Conservation (phyloP, 2,329 filamentous ascomycete genomes). For the Stromatinia cepivora region DNA sequence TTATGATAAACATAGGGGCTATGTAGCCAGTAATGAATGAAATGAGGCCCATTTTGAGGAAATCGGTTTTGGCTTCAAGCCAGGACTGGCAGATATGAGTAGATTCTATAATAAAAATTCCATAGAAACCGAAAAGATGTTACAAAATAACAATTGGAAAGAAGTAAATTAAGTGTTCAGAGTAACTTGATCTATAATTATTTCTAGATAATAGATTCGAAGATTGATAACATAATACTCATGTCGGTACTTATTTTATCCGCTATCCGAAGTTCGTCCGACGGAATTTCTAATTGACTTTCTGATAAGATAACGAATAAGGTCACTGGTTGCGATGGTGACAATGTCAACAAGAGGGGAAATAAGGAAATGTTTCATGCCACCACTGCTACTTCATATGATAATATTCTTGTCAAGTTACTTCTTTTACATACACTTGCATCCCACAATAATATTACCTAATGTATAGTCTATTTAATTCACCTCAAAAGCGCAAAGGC, state of each 20-base stretch:
- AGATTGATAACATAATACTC: conserved; percentile 18
- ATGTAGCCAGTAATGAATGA: conserved; percentile 52
- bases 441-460: neutral
- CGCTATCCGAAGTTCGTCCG: neutral
- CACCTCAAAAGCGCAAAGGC: conserved; percentile 21
- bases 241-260: conserved; percentile 4
- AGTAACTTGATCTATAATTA: neutral
- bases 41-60: conserved; percentile 37
- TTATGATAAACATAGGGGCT: conserved; percentile 62
- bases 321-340: conserved; percentile 10
- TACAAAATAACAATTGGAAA: neutral
- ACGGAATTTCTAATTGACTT: neutral
- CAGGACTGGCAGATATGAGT: conserved; percentile 14
- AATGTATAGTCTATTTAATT: conserved; percentile 12
- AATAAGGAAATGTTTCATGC: neutral
- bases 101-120: conserved; percentile 14
- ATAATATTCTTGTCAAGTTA: neutral
- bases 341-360: conserved; percentile 14
- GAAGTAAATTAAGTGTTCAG: conserved; percentile 6
- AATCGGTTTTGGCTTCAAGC: neutral
- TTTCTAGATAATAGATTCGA: neutral
- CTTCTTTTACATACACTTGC: neutral
- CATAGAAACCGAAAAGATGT: conserved; percentile 3
- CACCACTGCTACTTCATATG: neutral
- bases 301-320: conserved; percentile 12